Base-by-base conservation (phyloP, 148 eudicot species). In the Diospyros kaki region DNA sequence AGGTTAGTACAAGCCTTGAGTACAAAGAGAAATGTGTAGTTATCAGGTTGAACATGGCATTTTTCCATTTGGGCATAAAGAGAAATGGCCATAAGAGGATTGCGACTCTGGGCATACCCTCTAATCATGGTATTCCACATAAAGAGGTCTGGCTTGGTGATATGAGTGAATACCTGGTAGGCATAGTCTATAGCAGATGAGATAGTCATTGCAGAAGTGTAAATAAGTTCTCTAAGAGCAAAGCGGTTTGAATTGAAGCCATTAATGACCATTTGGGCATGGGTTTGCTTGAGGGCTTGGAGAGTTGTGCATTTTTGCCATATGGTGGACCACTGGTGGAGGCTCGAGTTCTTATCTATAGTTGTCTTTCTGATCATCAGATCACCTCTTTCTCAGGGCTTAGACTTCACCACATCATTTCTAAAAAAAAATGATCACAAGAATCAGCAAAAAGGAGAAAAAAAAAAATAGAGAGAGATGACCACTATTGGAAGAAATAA, bases 111-210 rank as follows among this genome's bases (percentile, higher is more conserved):
- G 75, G 90, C 86, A 5, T 88, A 87, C 69, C 90, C 93, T 74
- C 90, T 79, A 38, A 89, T 83, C 83, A 89, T 83, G 69, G 86
- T 83, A 83, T 89, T 89, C 90, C 88, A 89, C 78, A 77, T 80
- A 72, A 89, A 89, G 54, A 80, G 76, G 68, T 87, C 85, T 58
- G 90, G 93, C 78, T 81, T 66, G 18, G 84, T 55, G 80, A 89
- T 89, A 66, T 75, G 71, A 70, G 51, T 86, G 78, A 89, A 89
- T 85, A 89, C 4, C 50, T 79, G 84, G 89, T 82, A 81, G 64
- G 90, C 90, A 64, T 87, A 89, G n/a, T 82, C 75, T 55, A 89
- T 85, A 44, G 88, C 52, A 4, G 80, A 77, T 14, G 84, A 76
- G 2, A 87, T 48, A 0, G 66, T 48, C 0, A 87, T 13, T 0